Evolutionary conservation across 768 basidiomycete species (phyloP).

Genomic region (Rhizopogon vinicolor): DNA sequence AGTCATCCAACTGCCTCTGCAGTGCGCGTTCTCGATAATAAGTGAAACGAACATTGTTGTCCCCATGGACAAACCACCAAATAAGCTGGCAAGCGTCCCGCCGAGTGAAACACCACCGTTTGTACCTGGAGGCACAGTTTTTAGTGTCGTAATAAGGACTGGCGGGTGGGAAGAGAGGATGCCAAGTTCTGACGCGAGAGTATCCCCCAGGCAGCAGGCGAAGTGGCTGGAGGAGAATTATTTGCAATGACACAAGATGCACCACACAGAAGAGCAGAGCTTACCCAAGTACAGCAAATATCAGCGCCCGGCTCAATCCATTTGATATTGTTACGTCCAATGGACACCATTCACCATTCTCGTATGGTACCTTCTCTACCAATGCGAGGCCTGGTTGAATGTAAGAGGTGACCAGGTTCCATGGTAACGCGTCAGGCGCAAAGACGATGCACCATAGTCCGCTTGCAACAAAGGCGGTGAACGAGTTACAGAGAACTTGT

Average conservation of each 20-base stretch:
- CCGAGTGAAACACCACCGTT: conserved; percentile 81
- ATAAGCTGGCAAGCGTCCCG: conserved; percentile 69
- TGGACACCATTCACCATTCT: conserved; percentile 55
- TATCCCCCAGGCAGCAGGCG: conserved; percentile 87
- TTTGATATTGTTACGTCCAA: conserved; percentile 36
- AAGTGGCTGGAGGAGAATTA: conserved; percentile 55
- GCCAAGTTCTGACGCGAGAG: conserved; percentile 90
- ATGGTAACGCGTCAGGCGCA: conserved; percentile 37
- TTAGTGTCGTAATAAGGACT: conserved; percentile 73
- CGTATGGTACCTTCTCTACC: background rate
- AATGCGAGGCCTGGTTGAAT: conserved; percentile 17
- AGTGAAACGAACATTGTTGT: conserved; percentile 51
- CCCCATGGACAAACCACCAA: conserved; percentile 75
- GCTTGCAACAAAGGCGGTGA: conserved; percentile 55
- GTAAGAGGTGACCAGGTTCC: conserved; percentile 20
- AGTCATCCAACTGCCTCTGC: conserved; percentile 35
- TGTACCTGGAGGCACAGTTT: conserved; percentile 78
- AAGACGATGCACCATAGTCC: conserved; percentile 63
- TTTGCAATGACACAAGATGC: conserved; percentile 1
- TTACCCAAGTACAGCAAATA: conserved; percentile 67
- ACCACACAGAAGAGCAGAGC: conserved; percentile 13
- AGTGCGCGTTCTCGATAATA: conserved; percentile 55
- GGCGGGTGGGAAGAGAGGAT: conserved; percentile 72
- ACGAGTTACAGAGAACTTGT: conserved; percentile 84
- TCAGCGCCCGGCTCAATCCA: conserved; percentile 55